Evolutionary conservation across 2,329 filamentous ascomycete species (phyloP), one percentile per base, ranked within the genome.

Genomic region (Drechslerella dactyloides): DNA sequence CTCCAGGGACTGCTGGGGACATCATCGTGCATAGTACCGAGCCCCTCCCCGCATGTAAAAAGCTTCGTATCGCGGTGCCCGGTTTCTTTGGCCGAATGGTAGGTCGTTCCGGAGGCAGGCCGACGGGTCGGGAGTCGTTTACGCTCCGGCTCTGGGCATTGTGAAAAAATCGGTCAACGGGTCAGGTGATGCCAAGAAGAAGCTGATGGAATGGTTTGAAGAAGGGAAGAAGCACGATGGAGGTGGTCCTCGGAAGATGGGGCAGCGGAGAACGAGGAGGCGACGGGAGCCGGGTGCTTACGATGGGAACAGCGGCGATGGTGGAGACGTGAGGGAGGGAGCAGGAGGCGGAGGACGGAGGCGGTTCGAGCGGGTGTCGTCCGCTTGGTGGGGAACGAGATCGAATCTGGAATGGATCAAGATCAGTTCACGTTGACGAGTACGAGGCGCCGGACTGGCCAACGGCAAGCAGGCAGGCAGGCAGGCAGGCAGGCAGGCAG

Each of bases 351-450:
- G 50, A 24, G 50, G 44, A 48, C 6, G 44, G 44, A n/a, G 44
- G 44, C 19, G 44, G 19, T 48, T 46, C 42, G 55, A 33, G 42
- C 13, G 44, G 30, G 27, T 19, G 46, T 37, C 51, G 55, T 19
- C 27, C 19, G 55, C 27, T 48, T 27, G 58, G 65, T 62, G 65
- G 58, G 58, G 58, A 69, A 69, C 57, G 40, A 37, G 46, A 69
- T 69, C 58, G 58, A 62, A 61, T 61, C 57, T 59, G 58, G 57
- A 56, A 60, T 56, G 51, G 44, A 69, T 48, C 53, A 48, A 61
- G 65, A 63, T 69, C 58, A 69, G 54, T 33, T 23, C 8, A 30
- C 44, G 17, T 46, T 61, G 50, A 61, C 63, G 63, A 61, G 63
- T 56, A 59, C 61, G 61, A 64, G 61, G 27, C 7, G 48, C 17